phyloP scores from a whole-genome alignment of 2,329 filamentous ascomycete species.

The Monilinia aucupariae region DNA sequence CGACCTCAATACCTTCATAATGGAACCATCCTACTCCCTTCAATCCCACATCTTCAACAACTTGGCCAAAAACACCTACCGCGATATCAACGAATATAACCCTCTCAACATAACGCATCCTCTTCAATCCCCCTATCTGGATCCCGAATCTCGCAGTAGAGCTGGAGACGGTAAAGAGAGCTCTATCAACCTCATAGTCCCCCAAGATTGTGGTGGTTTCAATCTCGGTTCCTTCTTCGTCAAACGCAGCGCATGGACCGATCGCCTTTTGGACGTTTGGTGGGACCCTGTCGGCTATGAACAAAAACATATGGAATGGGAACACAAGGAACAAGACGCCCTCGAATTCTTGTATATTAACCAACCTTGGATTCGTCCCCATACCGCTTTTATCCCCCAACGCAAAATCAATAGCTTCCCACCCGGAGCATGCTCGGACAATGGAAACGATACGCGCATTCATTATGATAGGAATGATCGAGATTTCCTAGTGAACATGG shows the following conservation, averaged over 20 bases:
- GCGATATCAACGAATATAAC: constrained; percentile 95
- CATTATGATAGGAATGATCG: constrained; percentile 83
- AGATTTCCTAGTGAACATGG: constrained; percentile 98
- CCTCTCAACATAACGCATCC: constrained; percentile 91
- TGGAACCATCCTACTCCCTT: constrained; percentile 89
- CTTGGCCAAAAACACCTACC: constrained; percentile 70
- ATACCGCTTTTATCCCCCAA: constrained; percentile 84
- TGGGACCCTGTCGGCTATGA: constrained; percentile 98
- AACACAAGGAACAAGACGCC: constrained; percentile 96
- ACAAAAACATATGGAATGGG: constrained; percentile 98
- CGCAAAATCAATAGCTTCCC: constrained; percentile 94
- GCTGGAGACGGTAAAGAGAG: constrained; percentile 70
- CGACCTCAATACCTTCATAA: constrained; percentile 94
- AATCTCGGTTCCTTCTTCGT: constrained; percentile 96
- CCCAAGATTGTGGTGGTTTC: constrained; percentile 93
- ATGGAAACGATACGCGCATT: constrained; percentile 66
- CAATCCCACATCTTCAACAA: constrained; percentile 86
- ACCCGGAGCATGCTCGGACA: constrained; percentile 77
- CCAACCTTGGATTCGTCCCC: constrained; percentile 87
- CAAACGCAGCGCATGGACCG: constrained; percentile 78
- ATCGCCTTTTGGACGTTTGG: constrained; percentile 89
- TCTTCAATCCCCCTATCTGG: constrained; percentile 66
- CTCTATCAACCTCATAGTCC: constrained; percentile 81
- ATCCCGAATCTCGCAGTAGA: constrained; percentile 64
- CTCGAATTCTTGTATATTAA: constrained; percentile 85